phyloP scores from a whole-genome alignment of 2,329 filamentous ascomycete genomes.

The Xylariaceae sp. region DNA sequence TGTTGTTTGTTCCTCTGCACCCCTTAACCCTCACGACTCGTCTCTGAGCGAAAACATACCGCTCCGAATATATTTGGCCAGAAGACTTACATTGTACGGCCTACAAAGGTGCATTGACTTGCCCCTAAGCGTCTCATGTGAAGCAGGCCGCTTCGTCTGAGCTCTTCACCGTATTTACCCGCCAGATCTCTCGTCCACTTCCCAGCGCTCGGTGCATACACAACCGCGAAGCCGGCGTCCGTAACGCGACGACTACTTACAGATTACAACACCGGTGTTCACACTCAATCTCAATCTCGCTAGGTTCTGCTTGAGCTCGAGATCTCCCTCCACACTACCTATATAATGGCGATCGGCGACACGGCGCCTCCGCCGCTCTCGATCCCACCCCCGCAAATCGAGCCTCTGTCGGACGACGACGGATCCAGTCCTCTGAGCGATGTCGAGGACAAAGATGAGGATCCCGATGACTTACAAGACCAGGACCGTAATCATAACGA shows the following conservation, averaged over 20 bases:
- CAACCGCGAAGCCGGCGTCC: conserved; percentile 7
- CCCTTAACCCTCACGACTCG: conserved; percentile 9
- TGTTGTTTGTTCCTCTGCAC: conserved; percentile 21
- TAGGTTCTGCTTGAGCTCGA: neutral
- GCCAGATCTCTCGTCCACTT: conserved; percentile 6
- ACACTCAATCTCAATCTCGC: neutral
- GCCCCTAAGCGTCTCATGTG: conserved; percentile 10
- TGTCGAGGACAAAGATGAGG: conserved; percentile 72
- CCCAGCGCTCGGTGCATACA: conserved; percentile 15
- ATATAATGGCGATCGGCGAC: conserved; percentile 47
- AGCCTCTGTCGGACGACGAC: conserved; percentile 50
- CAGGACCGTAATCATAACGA: conserved; percentile 29
- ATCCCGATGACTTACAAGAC: conserved; percentile 58
- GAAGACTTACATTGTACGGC: conserved; percentile 6
- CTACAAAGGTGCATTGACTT: conserved; percentile 10
- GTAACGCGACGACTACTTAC: neutral
- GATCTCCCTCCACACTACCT: neutral
- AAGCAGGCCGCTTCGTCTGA: conserved; percentile 7
- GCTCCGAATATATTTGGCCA: conserved; percentile 20
- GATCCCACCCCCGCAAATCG: conserved; percentile 44
- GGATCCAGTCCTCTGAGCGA: conserved; percentile 92
- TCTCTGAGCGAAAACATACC: conserved; percentile 2
- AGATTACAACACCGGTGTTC: neutral
- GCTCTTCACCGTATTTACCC: conserved; percentile 9
- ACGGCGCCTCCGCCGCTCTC: conserved; percentile 45